phyloP scores from a whole-genome alignment of 345 rosid species.

The Alliaria petiolata region DNA sequence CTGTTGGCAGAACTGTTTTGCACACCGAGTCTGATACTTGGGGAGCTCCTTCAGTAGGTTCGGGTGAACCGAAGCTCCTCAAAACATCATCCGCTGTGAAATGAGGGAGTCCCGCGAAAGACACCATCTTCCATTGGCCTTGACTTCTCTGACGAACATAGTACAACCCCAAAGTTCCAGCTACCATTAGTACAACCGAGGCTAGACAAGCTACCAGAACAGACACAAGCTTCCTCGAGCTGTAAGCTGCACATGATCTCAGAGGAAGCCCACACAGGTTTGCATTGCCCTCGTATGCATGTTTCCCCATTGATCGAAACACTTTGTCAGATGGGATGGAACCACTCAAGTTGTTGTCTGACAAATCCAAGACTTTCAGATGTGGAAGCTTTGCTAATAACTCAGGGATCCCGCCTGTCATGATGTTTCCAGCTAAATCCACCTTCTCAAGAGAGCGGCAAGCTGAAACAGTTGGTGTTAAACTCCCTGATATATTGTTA shows the following conservation, averaged over 20 bases:
- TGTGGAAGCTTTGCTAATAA: conserved; percentile 51
- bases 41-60: conserved; percentile 38
- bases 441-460: conserved; percentile 53
- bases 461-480: conserved; percentile 51
- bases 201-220: conserved; percentile 54
- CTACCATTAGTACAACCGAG: conserved; percentile 37
- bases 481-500: conserved; percentile 52
- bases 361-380: conserved; percentile 51
- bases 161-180: conserved; percentile 46
- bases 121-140: conserved; percentile 76
- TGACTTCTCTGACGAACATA: conserved; percentile 47
- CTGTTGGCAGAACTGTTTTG: conserved; percentile 81
- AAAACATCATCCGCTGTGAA: conserved; percentile 75
- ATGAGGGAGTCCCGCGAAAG: conserved; percentile 66
- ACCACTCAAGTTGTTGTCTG: conserved; percentile 68
- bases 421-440: conserved; percentile 52
- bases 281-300: conserved; percentile 63
- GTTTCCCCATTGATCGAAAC: conserved; percentile 54
- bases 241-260: conserved; percentile 52
- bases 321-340: conserved; percentile 52
- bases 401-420: conserved; percentile 57
- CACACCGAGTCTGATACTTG: conserved; percentile 42
- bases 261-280: conserved; percentile 80
- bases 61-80: conserved; percentile 54
- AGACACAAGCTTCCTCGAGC: conserved; percentile 50